phyloP scores from a whole-genome alignment of 257 asterid species.

The Capsicum chinense region DNA sequence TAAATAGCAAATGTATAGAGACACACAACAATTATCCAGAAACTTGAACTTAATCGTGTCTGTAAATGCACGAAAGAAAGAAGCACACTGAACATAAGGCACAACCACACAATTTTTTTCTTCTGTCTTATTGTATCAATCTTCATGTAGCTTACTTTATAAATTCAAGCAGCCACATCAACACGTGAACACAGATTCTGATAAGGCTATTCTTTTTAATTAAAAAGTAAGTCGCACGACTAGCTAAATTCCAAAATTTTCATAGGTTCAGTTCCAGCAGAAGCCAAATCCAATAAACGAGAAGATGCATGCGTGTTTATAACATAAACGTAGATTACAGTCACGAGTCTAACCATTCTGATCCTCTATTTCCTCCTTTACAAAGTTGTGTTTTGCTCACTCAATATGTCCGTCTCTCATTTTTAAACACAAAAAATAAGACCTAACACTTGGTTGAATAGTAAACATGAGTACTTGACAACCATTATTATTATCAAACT shows the following conservation, averaged over 20 bases:
- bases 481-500: background rate
- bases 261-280: background rate
- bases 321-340: background rate
- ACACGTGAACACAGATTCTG: background rate
- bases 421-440: background rate
- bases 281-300: background rate
- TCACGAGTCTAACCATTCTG: background rate
- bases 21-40: background rate
- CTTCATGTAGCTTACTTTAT: background rate
- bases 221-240: background rate
- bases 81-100: background rate
- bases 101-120: background rate
- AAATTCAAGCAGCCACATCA: background rate
- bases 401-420: slow-evolving; percentile 9
- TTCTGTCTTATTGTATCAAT: background rate
- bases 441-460: background rate
- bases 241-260: background rate
- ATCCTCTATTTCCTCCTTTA: slow-evolving; percentile 6
- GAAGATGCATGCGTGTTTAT: background rate
- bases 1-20: background rate
- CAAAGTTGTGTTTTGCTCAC: background rate
- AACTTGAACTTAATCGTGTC: background rate
- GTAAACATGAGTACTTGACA: background rate
- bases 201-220: background rate
- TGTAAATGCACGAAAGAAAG: background rate